Evolutionary conservation across 1,284 basidiomycete species (phyloP), one percentile per base, ranked within the genome.

Genomic region (Cystobasidium sp.): DNA sequence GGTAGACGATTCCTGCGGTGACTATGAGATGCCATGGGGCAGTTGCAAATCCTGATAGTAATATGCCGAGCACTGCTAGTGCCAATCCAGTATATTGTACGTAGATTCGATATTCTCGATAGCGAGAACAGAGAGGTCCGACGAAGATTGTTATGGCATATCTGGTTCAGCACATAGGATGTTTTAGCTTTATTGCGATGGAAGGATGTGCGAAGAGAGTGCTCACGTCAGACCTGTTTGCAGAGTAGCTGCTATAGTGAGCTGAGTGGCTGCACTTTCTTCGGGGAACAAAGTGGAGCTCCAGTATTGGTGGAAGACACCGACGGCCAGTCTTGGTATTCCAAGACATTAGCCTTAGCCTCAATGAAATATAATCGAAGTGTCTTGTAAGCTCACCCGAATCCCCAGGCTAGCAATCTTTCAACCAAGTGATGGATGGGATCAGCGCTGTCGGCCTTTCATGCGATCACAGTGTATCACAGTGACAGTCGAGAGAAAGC

Each of bases 1-100:
- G 82, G 62, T 82, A 83, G 56, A 82, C 67, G 49, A 79, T 61
- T 12, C 83, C 82, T n/a, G 82, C 70, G 1, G 81, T 81, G 9
- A 83, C 39, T 44, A 83, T 69, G 9, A 83, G 77, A 61, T 83
- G 83, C 79, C 79, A 81, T 18, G 83, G 80, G 75, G 79, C 66
- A 0, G 80, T 81, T 3, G 78, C 83, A 55, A 82, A 83, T 0
- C 80, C 83, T n/a, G 77, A 76, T 0, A 70, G 76, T 31, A 83
- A 73, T 24, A 83, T 76, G 1, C 77, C 76, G 0, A 75, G 53
- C 0, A 75, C 73, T 4, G 79, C 43, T 10, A 53, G 24, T 20
- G 49, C 49, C 7, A 49, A 31, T 8, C 64, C 64, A 18, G 47
- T 20, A 31, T 66, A 52, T 53, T 66, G 64, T 22, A 66, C 10